Evolutionary conservation across 2,329 filamentous ascomycete genomes (phyloP).

Genomic region (Scopulariopsis brevicaulis): DNA sequence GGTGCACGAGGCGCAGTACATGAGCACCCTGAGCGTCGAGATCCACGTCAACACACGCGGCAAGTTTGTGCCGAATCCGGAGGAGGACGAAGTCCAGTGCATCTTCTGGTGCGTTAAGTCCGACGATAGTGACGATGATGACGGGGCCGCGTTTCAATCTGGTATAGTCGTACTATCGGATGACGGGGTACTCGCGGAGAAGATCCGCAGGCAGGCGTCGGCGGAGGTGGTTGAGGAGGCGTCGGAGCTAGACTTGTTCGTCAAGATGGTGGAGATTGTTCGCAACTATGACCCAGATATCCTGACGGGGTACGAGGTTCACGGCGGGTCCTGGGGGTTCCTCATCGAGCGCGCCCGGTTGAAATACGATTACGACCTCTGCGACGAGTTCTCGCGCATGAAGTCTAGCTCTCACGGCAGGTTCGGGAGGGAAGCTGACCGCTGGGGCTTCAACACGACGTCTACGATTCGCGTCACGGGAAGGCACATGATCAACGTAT

Average conservation of each 20-base stretch:
- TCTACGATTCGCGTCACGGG: slow-evolving; percentile 90
- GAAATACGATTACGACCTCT: slow-evolving; percentile 84
- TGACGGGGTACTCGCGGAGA: slow-evolving; percentile 43
- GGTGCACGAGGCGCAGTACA: slow-evolving; percentile 78
- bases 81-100: slow-evolving; percentile 77
- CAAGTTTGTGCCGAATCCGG: slow-evolving; percentile 74
- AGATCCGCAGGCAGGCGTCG: slow-evolving; percentile 48
- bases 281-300: slow-evolving; percentile 80
- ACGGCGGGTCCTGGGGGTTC: slow-evolving; percentile 91
- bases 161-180: slow-evolving; percentile 66
- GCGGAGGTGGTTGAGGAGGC: slow-evolving; percentile 62
- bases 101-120: slow-evolving; percentile 86
- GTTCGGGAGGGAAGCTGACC: slow-evolving; percentile 76
- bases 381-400: slow-evolving; percentile 83
- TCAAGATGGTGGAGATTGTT: slow-evolving; percentile 78
- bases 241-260: slow-evolving; percentile 75
- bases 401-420: slow-evolving; percentile 72
- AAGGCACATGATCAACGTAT: slow-evolving; percentile 92
- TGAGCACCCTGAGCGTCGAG: slow-evolving; percentile 94
- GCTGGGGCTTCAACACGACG: slow-evolving; percentile 90
- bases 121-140: slow-evolving; percentile 44
- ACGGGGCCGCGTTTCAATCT: slow-evolving; percentile 32
- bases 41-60: slow-evolving; percentile 82
- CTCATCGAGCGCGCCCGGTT: slow-evolving; percentile 77
- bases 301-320: slow-evolving; percentile 88